phyloP scores from a whole-genome alignment of 31 red algal species.

The Odonthalia washingtoniensis region DNA sequence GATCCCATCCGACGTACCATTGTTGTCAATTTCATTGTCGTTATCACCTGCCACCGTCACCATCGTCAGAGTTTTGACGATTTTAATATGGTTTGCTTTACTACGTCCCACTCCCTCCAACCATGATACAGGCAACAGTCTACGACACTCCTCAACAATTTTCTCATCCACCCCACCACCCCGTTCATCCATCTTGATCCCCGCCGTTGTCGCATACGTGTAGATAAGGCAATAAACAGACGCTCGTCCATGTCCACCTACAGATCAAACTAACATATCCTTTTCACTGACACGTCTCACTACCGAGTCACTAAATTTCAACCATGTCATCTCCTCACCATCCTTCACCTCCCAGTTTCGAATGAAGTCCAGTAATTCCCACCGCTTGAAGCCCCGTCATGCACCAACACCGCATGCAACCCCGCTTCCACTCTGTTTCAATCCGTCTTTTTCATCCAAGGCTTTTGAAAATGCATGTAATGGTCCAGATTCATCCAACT shows the following conservation, averaged over 20 bases:
- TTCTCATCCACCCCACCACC: constrained; percentile 20
- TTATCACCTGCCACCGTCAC: neutral
- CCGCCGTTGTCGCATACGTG: neutral
- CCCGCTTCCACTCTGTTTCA: constrained; percentile 56
- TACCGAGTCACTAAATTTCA: constrained; percentile 85
- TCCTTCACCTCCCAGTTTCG: constrained; percentile 51
- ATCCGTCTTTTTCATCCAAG: constrained; percentile 32
- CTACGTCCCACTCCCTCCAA: constrained; percentile 28
- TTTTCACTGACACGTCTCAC: constrained; percentile 71
- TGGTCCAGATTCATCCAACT: constrained; percentile 1
- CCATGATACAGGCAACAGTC: constrained; percentile 29
- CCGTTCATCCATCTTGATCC: constrained; percentile 3
- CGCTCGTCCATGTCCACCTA: constrained; percentile 72
- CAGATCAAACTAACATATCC: constrained; percentile 75
- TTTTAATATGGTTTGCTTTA: neutral
- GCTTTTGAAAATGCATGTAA: constrained; percentile 36
- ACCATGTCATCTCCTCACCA: constrained; percentile 51
- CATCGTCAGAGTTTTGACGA: neutral
- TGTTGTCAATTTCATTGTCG: no score
- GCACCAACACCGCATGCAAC: constrained; percentile 94
- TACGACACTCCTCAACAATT: constrained; percentile 40
- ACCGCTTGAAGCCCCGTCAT: constrained; percentile 87
- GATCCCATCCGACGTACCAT: no score
- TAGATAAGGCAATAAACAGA: constrained; percentile 96
- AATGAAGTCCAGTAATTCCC: constrained; percentile 98